Conservation (phyloP, 257 asterid genomes). For the Forsythia suspensa region DNA sequence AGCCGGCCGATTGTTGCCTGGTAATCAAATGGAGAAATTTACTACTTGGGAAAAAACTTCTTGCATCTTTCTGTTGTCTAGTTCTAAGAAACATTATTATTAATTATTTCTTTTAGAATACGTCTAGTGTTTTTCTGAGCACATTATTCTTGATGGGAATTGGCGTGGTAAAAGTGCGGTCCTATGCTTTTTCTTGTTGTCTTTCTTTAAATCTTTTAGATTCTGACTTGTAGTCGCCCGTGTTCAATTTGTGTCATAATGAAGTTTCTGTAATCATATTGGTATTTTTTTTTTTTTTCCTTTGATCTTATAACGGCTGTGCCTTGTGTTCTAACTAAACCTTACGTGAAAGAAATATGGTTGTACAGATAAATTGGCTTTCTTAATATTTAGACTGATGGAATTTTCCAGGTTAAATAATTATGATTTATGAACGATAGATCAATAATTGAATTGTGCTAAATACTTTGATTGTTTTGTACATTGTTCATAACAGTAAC, state of each 20-base stretch:
- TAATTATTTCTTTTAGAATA: slow-evolving; percentile 45
- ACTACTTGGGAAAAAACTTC: slow-evolving; percentile 29
- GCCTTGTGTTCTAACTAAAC: not conserved
- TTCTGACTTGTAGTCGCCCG: not conserved
- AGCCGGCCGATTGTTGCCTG: slow-evolving; percentile 37
- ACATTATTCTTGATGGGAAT: slow-evolving; percentile 32
- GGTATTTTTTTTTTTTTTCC: not conserved
- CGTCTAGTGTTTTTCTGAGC: slow-evolving; percentile 33
- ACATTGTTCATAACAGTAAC: no score
- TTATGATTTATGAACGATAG: not conserved
- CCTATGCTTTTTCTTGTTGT: not conserved
- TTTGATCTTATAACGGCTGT: not conserved
- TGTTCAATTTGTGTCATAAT: not conserved
- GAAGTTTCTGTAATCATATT: not conserved
- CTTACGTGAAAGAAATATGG: not conserved
- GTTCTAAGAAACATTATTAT: slow-evolving; percentile 50
- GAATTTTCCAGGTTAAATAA: not conserved
- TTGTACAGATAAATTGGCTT: not conserved
- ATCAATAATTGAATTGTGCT: no score
- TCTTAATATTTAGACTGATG: not conserved
- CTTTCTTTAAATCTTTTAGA: not conserved
- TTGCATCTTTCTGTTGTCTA: slow-evolving; percentile 45
- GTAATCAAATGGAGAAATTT: slow-evolving; percentile 38
- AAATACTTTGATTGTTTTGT: no score
- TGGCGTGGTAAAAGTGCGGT: not conserved